Conservation (phyloP, 2,329 filamentous ascomycete genomes). For the Dactylellina leptospora region DNA sequence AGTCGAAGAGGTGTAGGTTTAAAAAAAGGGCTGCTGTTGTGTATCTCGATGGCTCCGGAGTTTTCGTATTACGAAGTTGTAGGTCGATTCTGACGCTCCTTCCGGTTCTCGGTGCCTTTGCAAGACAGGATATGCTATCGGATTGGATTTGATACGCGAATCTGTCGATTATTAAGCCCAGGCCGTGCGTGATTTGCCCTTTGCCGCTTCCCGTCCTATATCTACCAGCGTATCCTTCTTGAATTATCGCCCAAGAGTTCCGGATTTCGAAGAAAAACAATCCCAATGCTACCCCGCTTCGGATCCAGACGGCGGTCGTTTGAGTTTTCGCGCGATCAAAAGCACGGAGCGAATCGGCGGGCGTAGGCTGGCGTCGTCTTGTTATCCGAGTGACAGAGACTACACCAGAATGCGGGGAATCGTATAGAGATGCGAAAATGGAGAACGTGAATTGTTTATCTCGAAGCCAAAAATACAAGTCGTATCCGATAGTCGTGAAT, state of each 20-base stretch:
- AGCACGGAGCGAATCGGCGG: neutral
- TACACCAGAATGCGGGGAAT: neutral
- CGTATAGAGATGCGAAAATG: neutral
- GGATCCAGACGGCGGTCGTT: too few species aligned
- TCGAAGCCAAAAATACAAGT: neutral
- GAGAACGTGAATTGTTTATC: slow-evolving; percentile 21
- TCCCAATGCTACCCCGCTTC: slow-evolving; percentile 21
- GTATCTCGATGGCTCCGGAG: too few species aligned
- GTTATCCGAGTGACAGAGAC: neutral
- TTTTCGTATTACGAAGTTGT: too few species aligned
- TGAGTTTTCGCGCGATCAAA: slow-evolving; percentile 7
- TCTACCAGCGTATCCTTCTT: slow-evolving; percentile 12
- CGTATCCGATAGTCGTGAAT: slow-evolving; percentile 8
- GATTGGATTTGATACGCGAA: neutral
- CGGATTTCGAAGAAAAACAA: neutral
- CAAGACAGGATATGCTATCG: too few species aligned
- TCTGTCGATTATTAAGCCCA: neutral
- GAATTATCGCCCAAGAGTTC: neutral
- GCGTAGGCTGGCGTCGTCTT: neutral
- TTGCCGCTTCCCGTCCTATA: neutral
- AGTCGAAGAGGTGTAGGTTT: too few species aligned
- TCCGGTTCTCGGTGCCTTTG: too few species aligned
- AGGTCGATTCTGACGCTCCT: too few species aligned
- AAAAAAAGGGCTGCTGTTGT: too few species aligned
- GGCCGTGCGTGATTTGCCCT: neutral